These are phyloP conservation scores for Waltergamsia citrina DNA, from an alignment of 2,329 filamentous ascomycete species.

Conservation along the genomic window DNA sequence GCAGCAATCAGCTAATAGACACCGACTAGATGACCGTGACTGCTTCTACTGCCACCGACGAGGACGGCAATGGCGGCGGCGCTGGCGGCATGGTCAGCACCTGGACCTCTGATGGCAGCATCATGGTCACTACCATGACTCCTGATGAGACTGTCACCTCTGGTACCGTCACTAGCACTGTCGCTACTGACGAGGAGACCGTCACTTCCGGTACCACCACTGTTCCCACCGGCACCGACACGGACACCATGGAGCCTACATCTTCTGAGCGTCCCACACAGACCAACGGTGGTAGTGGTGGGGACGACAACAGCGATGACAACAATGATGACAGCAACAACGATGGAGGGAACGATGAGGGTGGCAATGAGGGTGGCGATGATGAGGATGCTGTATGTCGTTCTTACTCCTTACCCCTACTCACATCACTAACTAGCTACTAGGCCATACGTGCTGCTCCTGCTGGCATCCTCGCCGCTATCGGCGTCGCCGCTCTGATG, in stretches of 20 bases:
- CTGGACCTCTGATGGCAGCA: conserved; percentile 20
- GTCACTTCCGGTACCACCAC: conserved; percentile 1
- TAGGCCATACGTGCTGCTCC: conserved; percentile 29
- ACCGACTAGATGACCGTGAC: too few relatives aligned
- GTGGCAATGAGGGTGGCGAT: background rate
- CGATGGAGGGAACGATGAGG: too few relatives aligned
- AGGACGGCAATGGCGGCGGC: conserved; percentile 1
- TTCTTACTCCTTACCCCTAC: background rate
- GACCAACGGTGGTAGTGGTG: conserved; percentile 8
- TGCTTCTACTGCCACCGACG: conserved; percentile 9
- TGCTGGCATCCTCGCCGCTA: conserved; percentile 35
- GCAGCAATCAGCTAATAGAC: too few relatives aligned
- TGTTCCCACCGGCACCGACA: conserved; percentile 5
- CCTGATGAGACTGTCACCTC: conserved; percentile 7
- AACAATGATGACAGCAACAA: conserved; percentile 7
- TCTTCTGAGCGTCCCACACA: background rate
- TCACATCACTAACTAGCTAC: conserved; percentile 5
- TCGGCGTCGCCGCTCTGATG: conserved; percentile 37
- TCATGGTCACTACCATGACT: conserved; percentile 21
- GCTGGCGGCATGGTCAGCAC: conserved; percentile 19
- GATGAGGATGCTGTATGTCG: conserved; percentile 18
- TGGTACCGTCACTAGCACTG: conserved; percentile 7
- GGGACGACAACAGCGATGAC: conserved; percentile 3
- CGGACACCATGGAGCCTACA: conserved; percentile 7
- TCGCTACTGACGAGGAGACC: conserved; percentile 8